Conservation (phyloP, 2,329 filamentous ascomycete species). For the Hypomyces perniciosus region DNA sequence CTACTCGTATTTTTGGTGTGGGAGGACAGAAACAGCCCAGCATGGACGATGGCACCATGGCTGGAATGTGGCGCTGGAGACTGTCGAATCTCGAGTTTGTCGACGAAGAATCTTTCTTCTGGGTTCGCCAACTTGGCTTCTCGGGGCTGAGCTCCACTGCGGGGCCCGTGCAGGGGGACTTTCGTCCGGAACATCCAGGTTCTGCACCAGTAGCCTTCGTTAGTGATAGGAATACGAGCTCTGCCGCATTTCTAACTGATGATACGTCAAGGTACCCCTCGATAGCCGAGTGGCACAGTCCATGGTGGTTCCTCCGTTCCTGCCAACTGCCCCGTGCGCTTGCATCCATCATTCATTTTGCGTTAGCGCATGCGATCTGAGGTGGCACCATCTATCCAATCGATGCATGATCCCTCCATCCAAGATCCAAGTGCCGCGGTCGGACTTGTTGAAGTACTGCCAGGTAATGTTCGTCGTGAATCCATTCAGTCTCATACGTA, state of each 20-base stretch:
- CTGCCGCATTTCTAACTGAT: background rate
- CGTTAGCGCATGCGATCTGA: conserved; percentile 10
- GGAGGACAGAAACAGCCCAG: too few species aligned
- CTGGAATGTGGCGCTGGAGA: too few species aligned
- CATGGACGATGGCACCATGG: too few species aligned
- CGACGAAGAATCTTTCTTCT: background rate
- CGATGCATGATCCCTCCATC: background rate
- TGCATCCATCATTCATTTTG: conserved; percentile 3
- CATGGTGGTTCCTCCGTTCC: background rate
- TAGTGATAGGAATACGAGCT: background rate
- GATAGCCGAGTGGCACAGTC: background rate
- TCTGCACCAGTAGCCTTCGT: conserved; percentile 1
- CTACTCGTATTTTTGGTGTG: too few species aligned
- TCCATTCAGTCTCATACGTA: background rate
- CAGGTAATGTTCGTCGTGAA: background rate
- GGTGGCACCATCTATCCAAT: conserved; percentile 1
- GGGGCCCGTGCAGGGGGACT: background rate
- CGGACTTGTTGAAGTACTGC: background rate
- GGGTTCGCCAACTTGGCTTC: background rate
- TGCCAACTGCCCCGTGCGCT: background rate
- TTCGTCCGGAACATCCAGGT: background rate
- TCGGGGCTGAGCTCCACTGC: background rate
- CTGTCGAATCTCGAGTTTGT: too few species aligned
- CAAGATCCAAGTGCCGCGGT: background rate
- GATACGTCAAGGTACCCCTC: background rate